These are phyloP conservation scores for Aspergillus japonicus DNA, from an alignment of 2,329 filamentous ascomycete species.

Conservation along the genomic window DNA sequence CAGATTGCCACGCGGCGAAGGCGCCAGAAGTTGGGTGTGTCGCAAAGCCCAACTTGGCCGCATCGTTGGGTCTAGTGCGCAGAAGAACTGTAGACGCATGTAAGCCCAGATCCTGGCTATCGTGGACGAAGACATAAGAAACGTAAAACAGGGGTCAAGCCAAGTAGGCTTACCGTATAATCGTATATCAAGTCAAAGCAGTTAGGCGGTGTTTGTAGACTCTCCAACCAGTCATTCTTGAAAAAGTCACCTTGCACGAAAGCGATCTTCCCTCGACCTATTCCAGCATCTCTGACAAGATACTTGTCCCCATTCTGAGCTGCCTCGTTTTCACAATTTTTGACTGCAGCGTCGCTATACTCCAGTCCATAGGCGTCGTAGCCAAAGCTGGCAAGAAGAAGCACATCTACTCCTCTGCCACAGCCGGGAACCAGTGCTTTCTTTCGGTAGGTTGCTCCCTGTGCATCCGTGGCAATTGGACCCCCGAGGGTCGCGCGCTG, in stretches of 20 bases:
- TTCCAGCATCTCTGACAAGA: conserved; percentile 5
- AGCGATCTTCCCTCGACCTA: conserved; percentile 47
- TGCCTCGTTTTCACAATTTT: conserved; percentile 29
- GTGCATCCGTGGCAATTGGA: conserved; percentile 24
- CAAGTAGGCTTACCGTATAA: conserved; percentile 52
- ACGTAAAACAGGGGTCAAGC: not conserved
- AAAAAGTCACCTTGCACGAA: conserved; percentile 59
- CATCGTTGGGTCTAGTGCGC: conserved; percentile 55
- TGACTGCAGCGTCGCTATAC: conserved; percentile 15
- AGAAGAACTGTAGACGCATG: conserved; percentile 55
- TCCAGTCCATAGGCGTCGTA: conserved; percentile 77
- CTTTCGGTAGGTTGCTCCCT: conserved; percentile 35
- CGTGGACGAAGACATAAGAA: not conserved
- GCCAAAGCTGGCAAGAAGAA: conserved; percentile 69
- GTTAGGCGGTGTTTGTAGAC: not conserved
- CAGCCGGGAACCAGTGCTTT: conserved; percentile 76
- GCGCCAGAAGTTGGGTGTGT: conserved; percentile 54
- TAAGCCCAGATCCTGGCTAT: not conserved
- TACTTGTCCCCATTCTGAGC: conserved; percentile 36
- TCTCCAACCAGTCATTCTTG: conserved; percentile 11
- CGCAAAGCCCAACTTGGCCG: conserved; percentile 59
- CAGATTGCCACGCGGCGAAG: conserved; percentile 49
- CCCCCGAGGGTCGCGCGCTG: conserved; percentile 38
- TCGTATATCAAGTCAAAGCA: conserved; percentile 23
- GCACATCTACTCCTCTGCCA: conserved; percentile 76